Base-by-base conservation (phyloP, 192 early-diverging fungal genomes). In the Coemansia umbellata region DNA sequence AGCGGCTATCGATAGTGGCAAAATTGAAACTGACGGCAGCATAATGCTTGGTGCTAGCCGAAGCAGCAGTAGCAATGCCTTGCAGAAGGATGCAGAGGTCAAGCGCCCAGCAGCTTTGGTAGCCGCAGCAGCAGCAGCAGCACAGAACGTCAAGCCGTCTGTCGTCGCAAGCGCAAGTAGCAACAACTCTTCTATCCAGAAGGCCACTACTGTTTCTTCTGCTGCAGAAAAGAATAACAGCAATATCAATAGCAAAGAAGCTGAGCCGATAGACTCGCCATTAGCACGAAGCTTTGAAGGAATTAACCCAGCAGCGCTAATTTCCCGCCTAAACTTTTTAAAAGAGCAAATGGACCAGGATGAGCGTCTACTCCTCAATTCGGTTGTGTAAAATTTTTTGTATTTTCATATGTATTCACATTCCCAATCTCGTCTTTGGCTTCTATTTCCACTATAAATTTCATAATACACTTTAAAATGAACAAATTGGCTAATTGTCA, bases 321-420 rank as follows among this genome's bases (percentile, higher is more conserved):
- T 55, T 33, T 66, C 63, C 19, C 51, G 73, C 10, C 66, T 76
- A 13, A 58, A 44, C 51, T 76, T 69, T 53, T 42, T 76, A 5
- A 69, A 76, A 42, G 53, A 65, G 5, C 62, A 76, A 47, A 64
- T 76, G 53, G 66, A 76, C 31, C 73, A 76, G 18, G 48, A 58
- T 32, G 73, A 76, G 47, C 62, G 57, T 3, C 53, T 72, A 17
- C 30, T 58, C 26, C 40, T 67, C 8, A 47, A 56, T 19, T 6
- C 50, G 4, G 31, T 47, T 9, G 51, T 50, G 24, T 58, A 44
- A 53, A 31, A n/a, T 15, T 15, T 15, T 13, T n/a, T n/a, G n/a
- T n/a, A n/a, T n/a, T n/a, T n/a, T n/a, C n/a, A n/a, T n/a, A n/a
- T n/a, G n/a, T n/a, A n/a, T n/a, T n/a, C n/a, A n/a, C n/a, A n/a